These are phyloP conservation scores for Erodium chrysanthum DNA, from an alignment of 441 rosid species.

Conservation along the genomic window DNA sequence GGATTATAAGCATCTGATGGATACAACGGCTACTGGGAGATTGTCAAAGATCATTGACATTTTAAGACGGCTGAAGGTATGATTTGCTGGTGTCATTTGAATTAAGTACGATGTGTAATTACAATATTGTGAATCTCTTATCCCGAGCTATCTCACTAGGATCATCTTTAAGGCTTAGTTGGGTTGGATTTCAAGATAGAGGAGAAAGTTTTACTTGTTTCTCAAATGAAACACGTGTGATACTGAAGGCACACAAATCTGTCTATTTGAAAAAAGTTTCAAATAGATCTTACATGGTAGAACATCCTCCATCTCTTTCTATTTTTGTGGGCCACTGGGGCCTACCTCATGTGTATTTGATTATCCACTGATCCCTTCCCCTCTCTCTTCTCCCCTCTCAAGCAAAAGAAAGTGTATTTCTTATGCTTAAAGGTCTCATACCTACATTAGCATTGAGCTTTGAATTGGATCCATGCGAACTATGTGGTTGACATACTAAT, in stretches of 20 bases:
- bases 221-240: background rate
- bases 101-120: constrained; percentile 12
- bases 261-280: background rate
- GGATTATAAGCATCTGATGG: constrained; percentile 71
- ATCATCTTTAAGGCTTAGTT: background rate
- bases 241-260: background rate
- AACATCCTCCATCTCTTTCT: constrained; percentile 4
- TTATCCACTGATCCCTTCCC: background rate
- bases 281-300: background rate
- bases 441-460: background rate
- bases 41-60: constrained; percentile 71
- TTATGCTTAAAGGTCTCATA: background rate
- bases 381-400: background rate
- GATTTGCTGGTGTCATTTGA: constrained; percentile 15
- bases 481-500: background rate
- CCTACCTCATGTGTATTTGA: background rate
- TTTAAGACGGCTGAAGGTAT: constrained; percentile 82
- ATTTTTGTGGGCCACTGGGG: background rate
- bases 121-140: constrained; percentile 9
- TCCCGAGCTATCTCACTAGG: background rate
- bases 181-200: background rate
- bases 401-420: background rate
- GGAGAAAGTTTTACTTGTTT: background rate
- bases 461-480: background rate
- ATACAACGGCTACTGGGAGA: constrained; percentile 74